Evolutionary conservation across 1,284 basidiomycete species (phyloP).

Genomic region (Farysia itapuensis): DNA sequence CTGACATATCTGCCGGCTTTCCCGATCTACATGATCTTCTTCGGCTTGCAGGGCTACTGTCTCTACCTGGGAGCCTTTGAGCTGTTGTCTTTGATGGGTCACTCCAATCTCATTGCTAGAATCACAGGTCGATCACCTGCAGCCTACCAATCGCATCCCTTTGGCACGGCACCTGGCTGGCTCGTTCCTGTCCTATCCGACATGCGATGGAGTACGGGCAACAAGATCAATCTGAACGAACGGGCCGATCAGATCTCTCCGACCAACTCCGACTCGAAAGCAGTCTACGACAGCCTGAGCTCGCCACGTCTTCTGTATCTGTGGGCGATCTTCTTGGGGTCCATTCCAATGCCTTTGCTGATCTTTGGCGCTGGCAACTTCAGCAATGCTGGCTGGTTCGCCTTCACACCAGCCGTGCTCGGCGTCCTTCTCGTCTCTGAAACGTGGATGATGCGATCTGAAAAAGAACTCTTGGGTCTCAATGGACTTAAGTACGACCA

Average conservation of each 20-base stretch:
- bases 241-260: slow-evolving; percentile 16
- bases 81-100: slow-evolving; percentile 36
- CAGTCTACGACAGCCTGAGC: slow-evolving; percentile 13
- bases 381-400: slow-evolving; percentile 55
- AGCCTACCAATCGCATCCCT: slow-evolving; percentile 51
- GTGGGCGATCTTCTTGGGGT: slow-evolving; percentile 42
- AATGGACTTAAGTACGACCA: slow-evolving; percentile 53
- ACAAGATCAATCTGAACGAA: slow-evolving; percentile 13
- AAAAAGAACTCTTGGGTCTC: slow-evolving; percentile 46
- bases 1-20: slow-evolving; percentile 55
- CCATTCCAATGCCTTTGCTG: slow-evolving; percentile 47
- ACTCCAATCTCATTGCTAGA: slow-evolving; percentile 6
- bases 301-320: slow-evolving; percentile 51
- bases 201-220: slow-evolving; percentile 36
- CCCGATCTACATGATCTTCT: slow-evolving; percentile 54
- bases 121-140: slow-evolving; percentile 16
- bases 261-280: slow-evolving; percentile 12
- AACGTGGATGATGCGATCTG: slow-evolving; percentile 42
- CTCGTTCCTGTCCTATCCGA: slow-evolving; percentile 49
- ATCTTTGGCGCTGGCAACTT: slow-evolving; percentile 58
- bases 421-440: slow-evolving; percentile 37
- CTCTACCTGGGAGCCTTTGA: slow-evolving; percentile 39
- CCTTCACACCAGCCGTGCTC: slow-evolving; percentile 38
- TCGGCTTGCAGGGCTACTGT: slow-evolving; percentile 35
- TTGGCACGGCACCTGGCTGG: slow-evolving; percentile 54